Evolutionary conservation across 2,329 filamentous ascomycete species (phyloP).

Genomic region (Aspergillus clavatus): DNA sequence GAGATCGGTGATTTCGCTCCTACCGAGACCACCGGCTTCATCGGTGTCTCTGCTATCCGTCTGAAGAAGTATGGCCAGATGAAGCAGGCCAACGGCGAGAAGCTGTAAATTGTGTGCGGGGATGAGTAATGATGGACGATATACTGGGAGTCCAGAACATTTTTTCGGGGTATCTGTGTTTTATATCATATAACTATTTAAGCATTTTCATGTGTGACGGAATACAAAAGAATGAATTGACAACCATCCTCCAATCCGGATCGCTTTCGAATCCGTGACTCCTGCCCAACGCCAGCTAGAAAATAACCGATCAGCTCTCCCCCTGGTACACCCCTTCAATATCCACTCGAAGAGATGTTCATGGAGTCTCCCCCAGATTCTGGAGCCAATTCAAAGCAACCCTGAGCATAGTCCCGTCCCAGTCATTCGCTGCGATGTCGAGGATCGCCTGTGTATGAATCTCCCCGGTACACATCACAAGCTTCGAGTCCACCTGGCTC

Average conservation of each 20-base stretch:
- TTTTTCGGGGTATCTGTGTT: neutral
- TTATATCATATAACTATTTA: conserved; percentile 5
- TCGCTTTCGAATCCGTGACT: neutral
- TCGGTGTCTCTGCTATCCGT: conserved; percentile 28
- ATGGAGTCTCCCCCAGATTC: neutral
- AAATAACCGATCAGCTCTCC: too few relatives aligned
- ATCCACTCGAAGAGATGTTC: too few relatives aligned
- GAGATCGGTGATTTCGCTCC: conserved; percentile 64
- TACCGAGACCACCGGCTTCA: conserved; percentile 62
- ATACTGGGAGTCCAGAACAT: neutral
- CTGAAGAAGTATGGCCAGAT: conserved; percentile 44
- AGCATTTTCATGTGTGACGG: conserved; percentile 9
- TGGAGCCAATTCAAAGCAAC: neutral
- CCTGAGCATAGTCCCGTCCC: neutral
- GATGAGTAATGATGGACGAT: neutral
- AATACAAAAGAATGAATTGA: conserved; percentile 7
- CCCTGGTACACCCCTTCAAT: too few relatives aligned
- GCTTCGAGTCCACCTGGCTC: neutral
- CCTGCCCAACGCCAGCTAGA: neutral
- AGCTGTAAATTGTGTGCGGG: conserved; percentile 15
- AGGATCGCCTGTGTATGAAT: neutral
- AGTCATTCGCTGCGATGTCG: neutral
- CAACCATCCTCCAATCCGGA: conserved; percentile 1
- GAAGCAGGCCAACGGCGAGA: conserved; percentile 36
- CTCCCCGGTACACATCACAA: neutral